Evolutionary conservation across 2,329 filamentous ascomycete genomes (phyloP), one percentile per base, ranked within the genome.

Genomic region (Botrytis squamosa): DNA sequence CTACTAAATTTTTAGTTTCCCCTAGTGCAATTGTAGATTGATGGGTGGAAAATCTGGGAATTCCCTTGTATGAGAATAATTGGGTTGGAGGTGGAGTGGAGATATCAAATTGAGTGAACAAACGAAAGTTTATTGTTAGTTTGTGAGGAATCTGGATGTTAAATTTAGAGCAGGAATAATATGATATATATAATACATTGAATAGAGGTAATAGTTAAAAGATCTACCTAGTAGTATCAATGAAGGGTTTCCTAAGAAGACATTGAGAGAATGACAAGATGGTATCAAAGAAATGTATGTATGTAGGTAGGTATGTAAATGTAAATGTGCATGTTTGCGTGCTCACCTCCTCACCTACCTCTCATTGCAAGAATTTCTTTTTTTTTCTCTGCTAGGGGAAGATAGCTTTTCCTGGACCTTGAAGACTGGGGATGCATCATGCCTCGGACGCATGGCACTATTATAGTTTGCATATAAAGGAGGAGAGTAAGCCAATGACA

Each of bases 1-100:
- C 16, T 59, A 42, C 55, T 73, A 73, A 29, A 18, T 29, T 57
- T 57, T 18, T 29, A 57, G 64, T 69, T 42, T 59, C 70, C 36
- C 22, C 63, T 69, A 64, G 38, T 29, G 59, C 29, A 25, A 38
- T 29, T 18, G 29, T 36, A 36, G 29, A 49, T 38, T 66, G 36
- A 66, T 49, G 42, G 63, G 22, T 65, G 29, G 49, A 16, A 38
- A 49, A 7, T 29, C 42, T 49, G 29, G 44, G 64, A 49, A 38
- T 36, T 66, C 36, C 44, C 64, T 22, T 66, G 63, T 36, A 66
- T n/a, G n/a, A 29, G 49, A 52, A n/a, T 52, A 16, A 55, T 55
- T n/a, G 49, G 14, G 49, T n/a, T 55, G n/a, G 36, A 9, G 25
- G 22, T 62, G 14, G 20, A 38, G 60, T 18, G 60, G 62, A 64